A percentile compares a stretch with the other conserved stretches of the same genome.
Conservation (phyloP, 345 rosid genomes). For the Moricandia arvensis region DNA sequence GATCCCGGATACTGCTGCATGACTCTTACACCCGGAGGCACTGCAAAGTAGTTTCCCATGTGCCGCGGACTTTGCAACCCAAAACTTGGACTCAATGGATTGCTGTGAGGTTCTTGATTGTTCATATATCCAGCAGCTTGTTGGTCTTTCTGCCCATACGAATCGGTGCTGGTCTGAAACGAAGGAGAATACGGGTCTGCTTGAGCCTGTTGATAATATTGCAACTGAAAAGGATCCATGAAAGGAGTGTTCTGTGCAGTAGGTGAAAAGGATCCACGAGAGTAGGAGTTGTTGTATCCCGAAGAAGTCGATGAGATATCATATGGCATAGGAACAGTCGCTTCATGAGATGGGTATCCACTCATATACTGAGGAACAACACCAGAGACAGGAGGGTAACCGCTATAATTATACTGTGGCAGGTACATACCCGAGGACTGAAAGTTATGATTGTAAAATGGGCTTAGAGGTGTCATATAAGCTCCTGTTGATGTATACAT, state of each 20-base stretch:
- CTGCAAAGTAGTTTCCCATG: conserved; percentile 53
- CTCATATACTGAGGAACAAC: conserved; percentile 61
- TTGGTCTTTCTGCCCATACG: conserved; percentile 50
- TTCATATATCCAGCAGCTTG: conserved; percentile 42
- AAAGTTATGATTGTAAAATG: conserved; percentile 65
- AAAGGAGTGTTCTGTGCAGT: conserved; percentile 43
- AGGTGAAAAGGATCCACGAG: conserved; percentile 25
- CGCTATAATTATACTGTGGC: conserved; percentile 58
- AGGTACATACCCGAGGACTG: conserved; percentile 67
- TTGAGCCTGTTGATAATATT: conserved; percentile 65
- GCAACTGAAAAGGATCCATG: conserved; percentile 69
- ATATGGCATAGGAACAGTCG: conserved; percentile 53
- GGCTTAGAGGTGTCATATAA: conserved; percentile 65
- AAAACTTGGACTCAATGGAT: conserved; percentile 47
- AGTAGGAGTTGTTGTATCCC: conserved; percentile 38
- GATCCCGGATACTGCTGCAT: conserved; percentile 62
- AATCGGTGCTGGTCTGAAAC: conserved; percentile 50
- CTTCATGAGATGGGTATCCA: conserved; percentile 71
- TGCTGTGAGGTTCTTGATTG: conserved; percentile 54
- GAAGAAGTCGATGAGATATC: conserved; percentile 51
- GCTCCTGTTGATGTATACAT: conserved; percentile 62
- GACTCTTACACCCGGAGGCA: conserved; percentile 61
- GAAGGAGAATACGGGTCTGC: conserved; percentile 52
- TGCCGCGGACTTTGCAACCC: conserved; percentile 54
- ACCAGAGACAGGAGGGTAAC: conserved; percentile 60